Percentiles rank a stretch among this genome's conserved stretches.
Evolutionary conservation across 1,139 yeast genomes (phyloP).

Genomic region (Lodderomyces orthopsilosis): DNA sequence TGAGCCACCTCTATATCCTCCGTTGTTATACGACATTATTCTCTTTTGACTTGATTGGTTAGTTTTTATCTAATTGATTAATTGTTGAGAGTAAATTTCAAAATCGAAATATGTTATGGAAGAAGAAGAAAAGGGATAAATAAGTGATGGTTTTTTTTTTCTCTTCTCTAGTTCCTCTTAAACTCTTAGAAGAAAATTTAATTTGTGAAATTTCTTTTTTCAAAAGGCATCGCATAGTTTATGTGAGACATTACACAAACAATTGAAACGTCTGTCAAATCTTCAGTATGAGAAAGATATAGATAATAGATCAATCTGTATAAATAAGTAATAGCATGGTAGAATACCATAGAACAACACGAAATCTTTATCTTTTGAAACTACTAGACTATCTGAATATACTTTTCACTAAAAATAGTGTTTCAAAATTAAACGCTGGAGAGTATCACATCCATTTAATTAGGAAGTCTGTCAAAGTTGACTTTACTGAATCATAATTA

Average conservation of each 20-base stretch:
- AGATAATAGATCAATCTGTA: too few relatives aligned
- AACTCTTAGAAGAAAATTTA: background rate
- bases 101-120: background rate
- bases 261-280: too few relatives aligned
- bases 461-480: too few relatives aligned
- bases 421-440: too few relatives aligned
- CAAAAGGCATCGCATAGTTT: conserved; percentile 1
- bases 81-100: background rate
- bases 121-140: conserved; percentile 6
- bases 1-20: conserved; percentile 17
- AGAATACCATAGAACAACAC: too few relatives aligned
- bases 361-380: too few relatives aligned
- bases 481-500: too few relatives aligned
- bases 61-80: conserved; percentile 2
- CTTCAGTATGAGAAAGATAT: too few relatives aligned
- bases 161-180: background rate
- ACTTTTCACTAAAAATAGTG: too few relatives aligned
- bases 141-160: background rate
- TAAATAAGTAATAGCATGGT: too few relatives aligned
- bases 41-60: background rate
- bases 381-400: too few relatives aligned
- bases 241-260: conserved; percentile 1
- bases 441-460: too few relatives aligned
- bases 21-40: conserved; percentile 17
- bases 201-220: conserved; percentile 1